phyloP scores from a whole-genome alignment of 1,284 basidiomycete species.

The Moesziomyces aphidis region DNA sequence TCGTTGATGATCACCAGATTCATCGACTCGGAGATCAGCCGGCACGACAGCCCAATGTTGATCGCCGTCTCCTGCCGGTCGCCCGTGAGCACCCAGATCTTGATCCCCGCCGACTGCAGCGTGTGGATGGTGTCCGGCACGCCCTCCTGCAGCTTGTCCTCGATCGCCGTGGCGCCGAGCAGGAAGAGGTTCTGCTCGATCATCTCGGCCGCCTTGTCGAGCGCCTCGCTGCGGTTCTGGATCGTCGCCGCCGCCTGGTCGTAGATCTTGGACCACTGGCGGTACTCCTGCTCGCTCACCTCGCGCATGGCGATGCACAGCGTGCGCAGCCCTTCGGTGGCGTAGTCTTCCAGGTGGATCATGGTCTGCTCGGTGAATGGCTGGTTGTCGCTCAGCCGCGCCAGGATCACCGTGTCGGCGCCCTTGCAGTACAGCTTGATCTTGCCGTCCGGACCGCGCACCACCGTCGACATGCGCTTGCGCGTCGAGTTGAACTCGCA shows the following conservation, averaged over 20 bases:
- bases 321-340: slow-evolving; percentile 94
- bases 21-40: slow-evolving; percentile 97
- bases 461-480: slow-evolving; percentile 96
- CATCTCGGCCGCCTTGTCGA: slow-evolving; percentile 93
- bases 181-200: slow-evolving; percentile 94
- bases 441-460: slow-evolving; percentile 86
- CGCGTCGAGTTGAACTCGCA: slow-evolving; percentile 99
- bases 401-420: slow-evolving; percentile 87
- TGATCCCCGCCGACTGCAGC: slow-evolving; percentile 96
- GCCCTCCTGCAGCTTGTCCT: slow-evolving; percentile 98
- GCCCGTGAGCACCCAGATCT: slow-evolving; percentile 98
- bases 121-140: slow-evolving; percentile 99
- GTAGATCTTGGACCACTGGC: slow-evolving; percentile 87
- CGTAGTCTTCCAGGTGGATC: slow-evolving; percentile 81
- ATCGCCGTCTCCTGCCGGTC: slow-evolving; percentile 99
- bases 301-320: slow-evolving; percentile 96
- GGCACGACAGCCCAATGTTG: slow-evolving; percentile 97
- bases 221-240: slow-evolving; percentile 89
- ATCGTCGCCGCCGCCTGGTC: slow-evolving; percentile 91
- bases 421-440: slow-evolving; percentile 98
- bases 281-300: slow-evolving; percentile 88
- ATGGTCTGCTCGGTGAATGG: slow-evolving; percentile 87
- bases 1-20: slow-evolving; percentile 94
- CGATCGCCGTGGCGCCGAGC: slow-evolving; percentile 96
- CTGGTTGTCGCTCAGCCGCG: slow-evolving; percentile 71